Base-by-base conservation (phyloP, 345 rosid genomes). In the Gossypium rotundifolium region DNA sequence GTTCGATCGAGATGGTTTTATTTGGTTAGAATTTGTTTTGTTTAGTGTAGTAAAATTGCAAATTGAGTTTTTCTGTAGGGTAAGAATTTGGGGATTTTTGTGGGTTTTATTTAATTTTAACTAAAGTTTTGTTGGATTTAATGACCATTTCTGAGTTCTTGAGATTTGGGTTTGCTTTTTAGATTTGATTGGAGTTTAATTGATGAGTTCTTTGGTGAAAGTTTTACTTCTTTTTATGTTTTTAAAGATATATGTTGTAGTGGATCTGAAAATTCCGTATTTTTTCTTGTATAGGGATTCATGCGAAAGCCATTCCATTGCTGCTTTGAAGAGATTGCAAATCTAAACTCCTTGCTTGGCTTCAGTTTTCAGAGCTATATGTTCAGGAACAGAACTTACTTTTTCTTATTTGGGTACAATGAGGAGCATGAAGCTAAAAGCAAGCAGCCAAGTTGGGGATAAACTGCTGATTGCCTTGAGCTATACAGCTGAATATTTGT, bases 311-410 rank as follows among this genome's bases (percentile, higher is more conserved):
- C 40, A 20, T 58, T 74, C 40, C 57, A 61, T 61, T 76, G 74
- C 74, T 81, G 75, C 74, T 77, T 75, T 75, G 61, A 78, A 77
- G 82, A 84, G 85, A 79, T 82, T 88, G 94, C 77, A 79, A 79
- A 71, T 73, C 71, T 69, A 79, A 75, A 79, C 75, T 70, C 65
- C 77, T 73, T 79, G 77, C 40, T 75, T 52, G 73, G 78, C 66
- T 76, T 77, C 78, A 74, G 65, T 74, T 76, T 76, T 65, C 79
- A 82, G 54, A 65, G 68, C 73, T 76, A 72, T 71, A 66, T 82
- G 72, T 77, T 81, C 77, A 42, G 80, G 66, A 84, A 48, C 78
- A 74, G 73, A 78, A 74, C 77, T 53, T 64, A 29, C 73, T 69
- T 63, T 6, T 76, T 78, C 63, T 48, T 51, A 10, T 66, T 70